Evolutionary conservation across 306 rosid species (phyloP), one percentile per base, ranked within the genome.

Genomic region (Vicia sativa): DNA sequence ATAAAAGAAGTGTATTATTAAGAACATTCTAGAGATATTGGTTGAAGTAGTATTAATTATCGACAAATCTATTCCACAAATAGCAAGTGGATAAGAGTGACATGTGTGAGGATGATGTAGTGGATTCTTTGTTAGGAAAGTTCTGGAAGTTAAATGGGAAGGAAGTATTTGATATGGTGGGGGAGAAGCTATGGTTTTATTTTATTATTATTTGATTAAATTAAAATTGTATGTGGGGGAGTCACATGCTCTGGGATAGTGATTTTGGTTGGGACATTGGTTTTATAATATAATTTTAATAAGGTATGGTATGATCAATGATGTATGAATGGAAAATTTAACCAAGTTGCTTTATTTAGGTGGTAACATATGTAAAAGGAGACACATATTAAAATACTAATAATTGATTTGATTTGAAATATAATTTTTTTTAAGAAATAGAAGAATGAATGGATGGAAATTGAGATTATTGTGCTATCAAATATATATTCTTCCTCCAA

Each of bases 21-120:
- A 44, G 86, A 82, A 84, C 44, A 60, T 86, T 86, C 87, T 79
- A 79, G 90, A 86, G 29, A 21, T 29, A 13, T 53, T 63, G 78
- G 23, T 21, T 21, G 74, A 42, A 31, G 64, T 25, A 52, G 71
- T 11, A 68, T 66, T 62, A 28, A 46, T 62, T 15, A 66, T 64
- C 54, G 52, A 66, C 0, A 18, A 13, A 3, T 21, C 16, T 41
- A 70, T 68, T 69, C 79, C 68, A 16, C 28, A 41, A 60, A 63
- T 73, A 74, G 83, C 73, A 70, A 77, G 52, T 42, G 78, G 69
- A 44, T 5, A 73, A 44, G 46, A 49, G 49, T 52, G 64, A 60
- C 46, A 34, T 2, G 46, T 0, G 4, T 39, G 68, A 41, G 54
- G 23, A 25, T 64, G 56, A 5, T 34, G 4, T 44, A 42, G 73